phyloP scores from a whole-genome alignment of 345 rosid species.

The Viola odorata region DNA sequence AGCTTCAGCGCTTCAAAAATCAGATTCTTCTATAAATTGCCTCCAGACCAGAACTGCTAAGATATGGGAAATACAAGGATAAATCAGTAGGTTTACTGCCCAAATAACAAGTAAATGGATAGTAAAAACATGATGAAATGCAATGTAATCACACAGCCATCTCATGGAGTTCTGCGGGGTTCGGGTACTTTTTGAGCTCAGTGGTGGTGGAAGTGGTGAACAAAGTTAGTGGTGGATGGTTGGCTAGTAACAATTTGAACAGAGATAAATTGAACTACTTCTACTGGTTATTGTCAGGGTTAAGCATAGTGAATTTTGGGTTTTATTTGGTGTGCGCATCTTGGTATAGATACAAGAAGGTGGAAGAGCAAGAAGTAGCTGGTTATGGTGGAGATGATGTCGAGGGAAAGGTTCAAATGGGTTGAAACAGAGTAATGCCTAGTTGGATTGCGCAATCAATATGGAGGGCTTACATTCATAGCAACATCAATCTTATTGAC shows the following conservation, averaged over 20 bases:
- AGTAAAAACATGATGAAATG: no score
- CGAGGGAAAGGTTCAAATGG: constrained; percentile 9
- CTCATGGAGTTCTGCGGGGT: constrained; percentile 47
- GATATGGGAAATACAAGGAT: no score
- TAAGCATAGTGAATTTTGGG: constrained; percentile 41
- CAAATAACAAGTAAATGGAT: no score
- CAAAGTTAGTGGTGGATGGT: constrained; percentile 51
- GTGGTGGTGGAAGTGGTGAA: constrained; percentile 47
- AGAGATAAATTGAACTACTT: constrained; percentile 38
- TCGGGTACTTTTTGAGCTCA: constrained; percentile 54
- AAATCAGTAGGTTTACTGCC: no score
- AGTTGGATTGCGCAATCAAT: no score
- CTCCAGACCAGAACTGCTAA: no score
- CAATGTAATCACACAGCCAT: no score
- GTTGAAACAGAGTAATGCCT: no score
- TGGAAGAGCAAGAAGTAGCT: constrained; percentile 18
- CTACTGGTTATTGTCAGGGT: constrained; percentile 33
- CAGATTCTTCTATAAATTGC: no score
- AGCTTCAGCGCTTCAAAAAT: no score
- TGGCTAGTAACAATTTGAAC: constrained; percentile 35
- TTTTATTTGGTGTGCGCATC: constrained; percentile 48
- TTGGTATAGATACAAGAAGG: constrained; percentile 55
- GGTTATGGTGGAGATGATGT: neutral
- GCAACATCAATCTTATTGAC: no score
- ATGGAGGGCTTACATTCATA: no score